Evolutionary conservation across 2,329 filamentous ascomycete species (phyloP).

Genomic region (Clonostachys rosea): DNA sequence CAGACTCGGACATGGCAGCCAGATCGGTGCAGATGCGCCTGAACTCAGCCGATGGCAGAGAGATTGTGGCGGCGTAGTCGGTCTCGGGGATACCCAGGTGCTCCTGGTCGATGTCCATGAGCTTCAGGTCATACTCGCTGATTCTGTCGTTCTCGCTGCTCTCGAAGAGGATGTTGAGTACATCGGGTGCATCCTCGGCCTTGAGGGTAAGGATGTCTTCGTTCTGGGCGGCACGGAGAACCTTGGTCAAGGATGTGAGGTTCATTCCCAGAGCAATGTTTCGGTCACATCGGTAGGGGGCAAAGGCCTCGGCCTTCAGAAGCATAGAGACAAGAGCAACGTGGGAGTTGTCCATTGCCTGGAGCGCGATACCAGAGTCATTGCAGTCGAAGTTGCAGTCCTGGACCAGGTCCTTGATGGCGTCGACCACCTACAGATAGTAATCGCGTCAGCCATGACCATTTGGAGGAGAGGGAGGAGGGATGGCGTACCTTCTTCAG

Average conservation of each 20-base stretch:
- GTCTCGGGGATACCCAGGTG: slow-evolving; percentile 98
- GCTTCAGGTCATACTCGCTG: slow-evolving; percentile 98
- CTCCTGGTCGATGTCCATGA: slow-evolving; percentile 99
- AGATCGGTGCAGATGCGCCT: slow-evolving; percentile 92
- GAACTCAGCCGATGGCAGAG: slow-evolving; percentile 87
- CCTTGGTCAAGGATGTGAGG: slow-evolving; percentile 93
- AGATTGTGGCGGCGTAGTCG: slow-evolving; percentile 90
- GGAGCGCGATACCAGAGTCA: slow-evolving; percentile 95
- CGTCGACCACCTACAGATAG: slow-evolving; percentile 75
- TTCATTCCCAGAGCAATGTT: slow-evolving; percentile 99
- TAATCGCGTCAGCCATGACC: slow-evolving; percentile 4
- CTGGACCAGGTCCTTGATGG: slow-evolving; percentile 98
- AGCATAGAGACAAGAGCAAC: slow-evolving; percentile 98
- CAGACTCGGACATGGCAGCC: slow-evolving; percentile 88
- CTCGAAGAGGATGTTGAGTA: slow-evolving; percentile 94
- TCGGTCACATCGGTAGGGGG: slow-evolving; percentile 94
- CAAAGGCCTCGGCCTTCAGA: slow-evolving; percentile 92
- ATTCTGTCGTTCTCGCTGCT: slow-evolving; percentile 82
- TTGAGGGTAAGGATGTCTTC: slow-evolving; percentile 95
- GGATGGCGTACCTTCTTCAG: slow-evolving; percentile 79
- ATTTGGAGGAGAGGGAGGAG: slow-evolving; percentile 5
- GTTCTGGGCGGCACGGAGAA: slow-evolving; percentile 88
- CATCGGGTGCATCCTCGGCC: slow-evolving; percentile 94
- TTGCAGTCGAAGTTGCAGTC: slow-evolving; percentile 99
- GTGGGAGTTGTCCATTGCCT: slow-evolving; percentile 99